A percentile compares a stretch with the other conserved stretches of the same genome.
Evolutionary conservation across 2,329 filamentous ascomycete species (phyloP).

Genomic region (Colletotrichum gigasporum): DNA sequence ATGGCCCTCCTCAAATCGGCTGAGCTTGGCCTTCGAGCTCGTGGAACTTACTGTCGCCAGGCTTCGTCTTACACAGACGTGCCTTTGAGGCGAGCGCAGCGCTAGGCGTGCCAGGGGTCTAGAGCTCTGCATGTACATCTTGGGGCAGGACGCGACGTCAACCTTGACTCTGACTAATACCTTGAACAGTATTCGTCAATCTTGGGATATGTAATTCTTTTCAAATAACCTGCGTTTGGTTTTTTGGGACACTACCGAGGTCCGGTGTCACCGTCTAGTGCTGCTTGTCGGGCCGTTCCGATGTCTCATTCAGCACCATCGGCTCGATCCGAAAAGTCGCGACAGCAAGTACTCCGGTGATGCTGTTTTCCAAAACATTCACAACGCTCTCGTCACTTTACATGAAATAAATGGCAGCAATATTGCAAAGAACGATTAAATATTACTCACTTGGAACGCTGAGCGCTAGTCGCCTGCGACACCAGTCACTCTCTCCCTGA

Average conservation of each 20-base stretch:
- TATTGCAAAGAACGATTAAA: no score
- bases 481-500: neutral
- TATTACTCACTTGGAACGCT: no score
- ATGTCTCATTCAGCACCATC: accelerated
- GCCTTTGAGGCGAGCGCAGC: neutral
- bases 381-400: no score
- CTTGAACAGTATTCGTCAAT: neutral
- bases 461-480: neutral
- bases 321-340: neutral
- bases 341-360: no score
- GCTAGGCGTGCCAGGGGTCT: neutral
- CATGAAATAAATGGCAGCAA: no score
- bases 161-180: neutral
- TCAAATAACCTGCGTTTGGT: neutral
- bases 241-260: neutral
- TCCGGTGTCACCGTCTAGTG: neutral
- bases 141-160: no score
- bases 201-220: neutral
- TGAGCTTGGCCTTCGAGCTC: neutral
- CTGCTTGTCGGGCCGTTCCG: neutral
- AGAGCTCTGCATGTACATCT: neutral
- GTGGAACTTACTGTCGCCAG: neutral
- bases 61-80: neutral
- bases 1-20: neutral
- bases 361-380: no score